Base-by-base conservation (phyloP, 768 basidiomycete genomes). In the Amanita brunnescens region DNA sequence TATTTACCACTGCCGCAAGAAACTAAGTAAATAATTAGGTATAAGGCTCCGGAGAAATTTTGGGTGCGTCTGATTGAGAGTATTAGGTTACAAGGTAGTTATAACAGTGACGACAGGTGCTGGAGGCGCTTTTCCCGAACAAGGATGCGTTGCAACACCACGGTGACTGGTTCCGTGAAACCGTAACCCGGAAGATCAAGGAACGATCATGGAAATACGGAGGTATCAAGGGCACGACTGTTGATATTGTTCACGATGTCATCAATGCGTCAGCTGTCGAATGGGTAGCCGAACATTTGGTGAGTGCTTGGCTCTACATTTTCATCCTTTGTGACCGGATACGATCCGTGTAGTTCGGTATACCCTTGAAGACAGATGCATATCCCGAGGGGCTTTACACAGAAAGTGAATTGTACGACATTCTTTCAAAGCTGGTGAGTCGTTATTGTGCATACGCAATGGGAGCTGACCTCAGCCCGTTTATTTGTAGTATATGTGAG, bases 231-330 rank as follows among this genome's bases (percentile, higher is more conserved):
- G 70, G 68, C 33, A 64, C 57, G 37, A 69, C 67, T 32, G 58
- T 80, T 49, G 74, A 81, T 55, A 67, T 80, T 51, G 71, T 76
- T 14, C 64, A 68, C 34, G 73, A 77, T 52, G 75, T 79, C 9
- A 64, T 76, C 60, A 77, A 77, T 47, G 60, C 72, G 8, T 64
- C 68, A n/a, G 62, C 66, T 2, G 66, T 70, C 0, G 67, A 73
- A 41, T 52, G 54, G 50, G 42, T 52, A 8, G 54, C 54, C 40
- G 51, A 46, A 41, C 37, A 43, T 43, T 32, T 52, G 50, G 54
- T 47, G n/a, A 40, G 51, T 45, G 24, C 23, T n/a, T 13, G 6
- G 6, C 37, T 13, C n/a, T n/a, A 9, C 6, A 9, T 35, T 26
- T n/a, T 18, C 18, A 24, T 26, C 9, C 12, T 2, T 14, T 21